Conservation (phyloP, 2,329 filamentous ascomycete species). For the Diaporthe sp. region DNA sequence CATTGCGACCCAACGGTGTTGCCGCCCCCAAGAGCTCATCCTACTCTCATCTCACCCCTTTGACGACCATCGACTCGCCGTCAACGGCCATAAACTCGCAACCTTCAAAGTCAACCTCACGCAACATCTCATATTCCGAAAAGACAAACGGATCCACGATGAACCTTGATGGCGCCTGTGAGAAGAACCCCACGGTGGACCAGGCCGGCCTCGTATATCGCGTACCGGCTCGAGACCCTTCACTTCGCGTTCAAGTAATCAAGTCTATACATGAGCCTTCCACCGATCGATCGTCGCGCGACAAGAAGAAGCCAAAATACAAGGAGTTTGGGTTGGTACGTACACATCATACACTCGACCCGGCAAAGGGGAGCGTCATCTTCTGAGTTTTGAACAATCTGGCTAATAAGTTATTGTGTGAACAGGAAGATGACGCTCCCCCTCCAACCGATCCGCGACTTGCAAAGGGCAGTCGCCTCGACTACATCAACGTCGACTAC, state of each 20-base stretch:
- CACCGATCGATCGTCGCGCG: constrained; percentile 66
- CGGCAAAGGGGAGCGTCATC: constrained; percentile 73
- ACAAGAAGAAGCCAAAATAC: constrained; percentile 71
- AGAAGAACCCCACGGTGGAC: constrained; percentile 52
- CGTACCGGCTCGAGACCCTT: constrained; percentile 70
- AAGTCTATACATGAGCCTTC: constrained; percentile 74
- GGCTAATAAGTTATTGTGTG: constrained; percentile 64
- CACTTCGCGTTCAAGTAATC: constrained; percentile 66
- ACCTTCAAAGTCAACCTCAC: constrained; percentile 67
- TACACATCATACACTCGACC: constrained; percentile 60
- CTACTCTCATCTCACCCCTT: constrained; percentile 64
- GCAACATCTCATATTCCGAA: constrained; percentile 63
- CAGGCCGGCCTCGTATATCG: constrained; percentile 55
- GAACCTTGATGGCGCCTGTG: constrained; percentile 46
- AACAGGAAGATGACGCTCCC: constrained; percentile 84
- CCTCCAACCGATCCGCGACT: constrained; percentile 85
- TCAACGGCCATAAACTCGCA: constrained; percentile 62
- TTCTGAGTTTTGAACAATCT: constrained; percentile 38
- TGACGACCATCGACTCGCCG: constrained; percentile 67
- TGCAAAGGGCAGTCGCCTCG: constrained; percentile 74
- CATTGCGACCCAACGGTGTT: constrained; percentile 57
- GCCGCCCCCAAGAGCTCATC: constrained; percentile 54
- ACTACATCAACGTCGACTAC: constrained; percentile 78
- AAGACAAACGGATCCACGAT: constrained; percentile 50
- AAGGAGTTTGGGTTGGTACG: constrained; percentile 77